phyloP scores from a whole-genome alignment of 1,284 basidiomycete genomes.

The Trichosporon asahii region DNA sequence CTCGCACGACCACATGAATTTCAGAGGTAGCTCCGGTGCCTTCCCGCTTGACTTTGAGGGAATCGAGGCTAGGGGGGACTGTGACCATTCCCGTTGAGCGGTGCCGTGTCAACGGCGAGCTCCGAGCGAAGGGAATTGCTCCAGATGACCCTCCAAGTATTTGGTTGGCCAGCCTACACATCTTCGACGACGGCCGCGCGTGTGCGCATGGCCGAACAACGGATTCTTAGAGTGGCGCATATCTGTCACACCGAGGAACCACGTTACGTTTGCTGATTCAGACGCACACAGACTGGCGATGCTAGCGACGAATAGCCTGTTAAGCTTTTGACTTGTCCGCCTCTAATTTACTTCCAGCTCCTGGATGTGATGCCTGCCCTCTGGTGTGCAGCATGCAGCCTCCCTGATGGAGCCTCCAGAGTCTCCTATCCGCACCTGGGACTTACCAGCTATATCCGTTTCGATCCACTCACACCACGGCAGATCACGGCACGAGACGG shows the following conservation, averaged over 20 bases:
- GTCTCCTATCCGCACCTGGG: no score
- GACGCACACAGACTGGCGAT: neutral
- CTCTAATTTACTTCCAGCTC: neutral
- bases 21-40: neutral
- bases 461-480: no score
- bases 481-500: no score
- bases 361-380: neutral
- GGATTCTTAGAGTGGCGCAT: neutral
- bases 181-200: neutral
- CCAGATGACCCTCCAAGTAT: neutral
- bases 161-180: neutral
- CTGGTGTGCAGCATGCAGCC: no score
- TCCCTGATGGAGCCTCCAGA: neutral
- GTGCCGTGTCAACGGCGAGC: neutral
- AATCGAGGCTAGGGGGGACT: neutral
- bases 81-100: neutral
- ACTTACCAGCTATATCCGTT: no score
- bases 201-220: neutral
- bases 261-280: neutral
- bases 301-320: neutral
- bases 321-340: neutral
- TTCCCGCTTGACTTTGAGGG: neutral
- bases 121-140: neutral
- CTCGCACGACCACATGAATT: neutral
- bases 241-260: neutral